Base-by-base conservation (phyloP, 768 basidiomycete species). In the Termitomyces titanicus region DNA sequence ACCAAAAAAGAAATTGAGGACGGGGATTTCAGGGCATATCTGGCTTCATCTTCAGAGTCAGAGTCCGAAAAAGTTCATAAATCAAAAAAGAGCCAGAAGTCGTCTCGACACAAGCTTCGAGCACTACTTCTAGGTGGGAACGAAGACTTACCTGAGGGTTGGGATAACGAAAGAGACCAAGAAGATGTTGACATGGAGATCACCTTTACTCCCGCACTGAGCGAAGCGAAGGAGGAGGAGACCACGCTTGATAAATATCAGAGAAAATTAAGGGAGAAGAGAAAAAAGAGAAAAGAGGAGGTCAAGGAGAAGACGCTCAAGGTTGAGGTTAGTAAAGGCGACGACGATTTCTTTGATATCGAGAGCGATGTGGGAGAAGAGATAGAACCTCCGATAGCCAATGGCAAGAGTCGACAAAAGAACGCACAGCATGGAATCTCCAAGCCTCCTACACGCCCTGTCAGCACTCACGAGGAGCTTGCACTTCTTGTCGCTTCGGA, bases 231-330 rank as follows among this genome's bases (percentile, higher is more conserved):
- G 61, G 74, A 68, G 18, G 75, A 74, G 15, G 88, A 96, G 74
- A 98, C 90, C 5, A 91, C 93, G 1, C 70, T 98, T 33, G 93
- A 95, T 65, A 85, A 74, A 64, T 99, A 99, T 70, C 87, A 91
- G 69, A 76, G 89, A 59, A 94, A 94, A 72, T 84, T 89, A 80
- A 87, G 81, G 70, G 94, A 98, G 72, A 95, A 92, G 76, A 80
- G 85, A 70, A 86, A 85, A 71, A 83, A 83, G 66, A 83, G 83
- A 72, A 94, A 92, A 75, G 84, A 83, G 42, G 86, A 88, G 53
- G 62, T 65, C 29, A 80, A 79, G 64, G 78, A 77, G 62, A 69
- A 68, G 58, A 56, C 44, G n/a, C 58, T 53, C 15, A 62, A 63
- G 39, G 64, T 60, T 24, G 64, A 66, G 31, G 35, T 18, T 17